Conservation (phyloP, 768 basidiomycete species). For the Sarcodon sp. region DNA sequence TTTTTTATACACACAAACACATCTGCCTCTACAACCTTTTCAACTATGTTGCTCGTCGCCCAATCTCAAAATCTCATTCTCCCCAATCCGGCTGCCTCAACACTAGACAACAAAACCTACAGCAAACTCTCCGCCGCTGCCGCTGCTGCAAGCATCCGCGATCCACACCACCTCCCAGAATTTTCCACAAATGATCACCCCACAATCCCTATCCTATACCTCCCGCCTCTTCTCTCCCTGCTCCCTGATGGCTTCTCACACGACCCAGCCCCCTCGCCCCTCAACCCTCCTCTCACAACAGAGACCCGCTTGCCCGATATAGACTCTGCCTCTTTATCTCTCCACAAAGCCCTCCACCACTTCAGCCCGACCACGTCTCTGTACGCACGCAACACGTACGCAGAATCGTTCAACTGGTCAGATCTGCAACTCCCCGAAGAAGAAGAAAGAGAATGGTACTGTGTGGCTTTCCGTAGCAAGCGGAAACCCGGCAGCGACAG, state of each 20-base stretch:
- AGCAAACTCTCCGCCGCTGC: neutral
- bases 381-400: slow-evolving; percentile 58
- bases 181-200: slow-evolving; percentile 31
- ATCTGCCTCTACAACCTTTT: neutral
- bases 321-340: slow-evolving; percentile 69
- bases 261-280: slow-evolving; percentile 5
- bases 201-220: slow-evolving; percentile 50
- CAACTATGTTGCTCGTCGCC: neutral
- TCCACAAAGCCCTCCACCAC: slow-evolving; percentile 76
- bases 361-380: slow-evolving; percentile 48
- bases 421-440: slow-evolving; percentile 53
- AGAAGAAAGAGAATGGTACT: slow-evolving; percentile 83
- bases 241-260: slow-evolving; percentile 34
- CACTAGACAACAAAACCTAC: neutral
- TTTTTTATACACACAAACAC: neutral
- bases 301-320: slow-evolving; percentile 74
- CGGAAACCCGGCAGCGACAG: slow-evolving; percentile 62
- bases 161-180: slow-evolving; percentile 44
- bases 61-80: neutral
- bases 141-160: slow-evolving; percentile 9
- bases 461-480: slow-evolving; percentile 79
- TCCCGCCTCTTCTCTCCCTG: slow-evolving; percentile 76
- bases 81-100: neutral
- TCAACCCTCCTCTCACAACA: slow-evolving; percentile 35
- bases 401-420: slow-evolving; percentile 81